Evolutionary conservation across 2,329 filamentous ascomycete genomes (phyloP).

Genomic region (Zymoseptoria brevis): DNA sequence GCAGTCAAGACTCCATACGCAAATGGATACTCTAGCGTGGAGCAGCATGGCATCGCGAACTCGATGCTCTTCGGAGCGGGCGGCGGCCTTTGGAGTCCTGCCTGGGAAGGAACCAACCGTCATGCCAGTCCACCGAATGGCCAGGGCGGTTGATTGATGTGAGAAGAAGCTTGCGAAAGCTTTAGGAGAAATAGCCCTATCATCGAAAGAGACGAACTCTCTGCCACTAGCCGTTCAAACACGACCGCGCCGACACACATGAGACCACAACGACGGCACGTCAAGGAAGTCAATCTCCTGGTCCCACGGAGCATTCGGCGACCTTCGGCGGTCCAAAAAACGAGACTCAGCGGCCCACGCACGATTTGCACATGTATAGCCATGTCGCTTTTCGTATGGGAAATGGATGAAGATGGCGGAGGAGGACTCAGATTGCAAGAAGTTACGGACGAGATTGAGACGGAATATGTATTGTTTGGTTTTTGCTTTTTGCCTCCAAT

Average conservation of each 20-base stretch:
- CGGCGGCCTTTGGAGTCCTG: conserved; percentile 32
- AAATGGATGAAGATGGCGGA: not conserved
- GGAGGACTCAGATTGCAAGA: not conserved
- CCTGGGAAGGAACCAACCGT: not conserved
- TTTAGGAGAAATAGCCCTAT: not conserved
- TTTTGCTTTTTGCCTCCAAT: not conserved
- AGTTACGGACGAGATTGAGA: not conserved
- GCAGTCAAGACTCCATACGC: conserved; percentile 9
- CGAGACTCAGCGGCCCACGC: not conserved
- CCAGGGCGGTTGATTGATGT: conserved; percentile 15
- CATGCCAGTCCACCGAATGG: conserved; percentile 17
- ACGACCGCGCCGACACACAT: not conserved
- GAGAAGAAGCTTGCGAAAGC: not conserved
- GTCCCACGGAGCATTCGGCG: not conserved
- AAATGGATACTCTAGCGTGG: conserved; percentile 13
- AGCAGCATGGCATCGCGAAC: conserved; percentile 31
- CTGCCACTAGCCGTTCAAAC: not conserved
- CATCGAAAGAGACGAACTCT: not conserved
- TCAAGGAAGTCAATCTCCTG: not conserved
- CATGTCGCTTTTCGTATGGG: not conserved
- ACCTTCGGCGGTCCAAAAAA: not conserved
- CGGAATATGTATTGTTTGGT: not conserved
- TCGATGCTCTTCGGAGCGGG: conserved; percentile 35
- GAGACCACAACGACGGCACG: not conserved
- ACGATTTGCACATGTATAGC: not conserved